Conservation (phyloP, 2,329 filamentous ascomycete species). For the Myriosclerotinia curreyana region DNA sequence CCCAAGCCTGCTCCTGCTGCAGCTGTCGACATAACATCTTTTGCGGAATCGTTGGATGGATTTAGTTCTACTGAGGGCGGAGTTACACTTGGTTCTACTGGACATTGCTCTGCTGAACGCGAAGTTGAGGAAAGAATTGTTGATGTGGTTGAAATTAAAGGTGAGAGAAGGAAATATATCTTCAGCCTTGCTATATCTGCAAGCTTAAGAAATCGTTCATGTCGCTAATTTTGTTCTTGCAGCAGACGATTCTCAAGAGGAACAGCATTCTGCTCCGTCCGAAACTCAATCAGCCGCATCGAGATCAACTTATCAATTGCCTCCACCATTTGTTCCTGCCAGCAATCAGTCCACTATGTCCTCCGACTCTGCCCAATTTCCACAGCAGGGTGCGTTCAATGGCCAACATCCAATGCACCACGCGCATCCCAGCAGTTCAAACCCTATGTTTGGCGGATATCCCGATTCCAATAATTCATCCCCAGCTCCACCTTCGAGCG, state of each 20-base stretch:
- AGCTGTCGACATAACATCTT: background rate
- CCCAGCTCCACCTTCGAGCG: slow-evolving; percentile 51
- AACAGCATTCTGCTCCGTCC: slow-evolving; percentile 30
- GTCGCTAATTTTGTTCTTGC: slow-evolving; percentile 11
- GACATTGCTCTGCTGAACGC: background rate
- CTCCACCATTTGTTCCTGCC: slow-evolving; percentile 45
- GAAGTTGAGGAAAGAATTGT: slow-evolving; percentile 3
- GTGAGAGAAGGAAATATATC: slow-evolving; percentile 28
- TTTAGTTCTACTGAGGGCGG: slow-evolving; percentile 10
- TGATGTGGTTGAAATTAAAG: slow-evolving; percentile 13
- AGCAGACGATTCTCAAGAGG: slow-evolving; percentile 23
- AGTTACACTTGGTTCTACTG: slow-evolving; percentile 2
- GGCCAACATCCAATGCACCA: slow-evolving; percentile 46
- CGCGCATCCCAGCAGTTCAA: slow-evolving; percentile 53
- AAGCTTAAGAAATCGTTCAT: slow-evolving; percentile 18
- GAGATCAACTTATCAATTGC: slow-evolving; percentile 44
- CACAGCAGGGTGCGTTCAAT: slow-evolving; percentile 29
- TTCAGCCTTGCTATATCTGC: slow-evolving; percentile 4
- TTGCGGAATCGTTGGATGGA: slow-evolving; percentile 8
- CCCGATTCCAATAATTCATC: slow-evolving; percentile 57
- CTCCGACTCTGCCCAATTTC: slow-evolving; percentile 26
- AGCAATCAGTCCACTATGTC: slow-evolving; percentile 31
- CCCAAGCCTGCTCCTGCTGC: slow-evolving; percentile 18
- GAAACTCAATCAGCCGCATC: slow-evolving; percentile 33
- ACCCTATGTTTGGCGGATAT: slow-evolving; percentile 55